Evolutionary conservation across 148 eudicot genomes (phyloP).

Genomic region (Talinum fruticosum): DNA sequence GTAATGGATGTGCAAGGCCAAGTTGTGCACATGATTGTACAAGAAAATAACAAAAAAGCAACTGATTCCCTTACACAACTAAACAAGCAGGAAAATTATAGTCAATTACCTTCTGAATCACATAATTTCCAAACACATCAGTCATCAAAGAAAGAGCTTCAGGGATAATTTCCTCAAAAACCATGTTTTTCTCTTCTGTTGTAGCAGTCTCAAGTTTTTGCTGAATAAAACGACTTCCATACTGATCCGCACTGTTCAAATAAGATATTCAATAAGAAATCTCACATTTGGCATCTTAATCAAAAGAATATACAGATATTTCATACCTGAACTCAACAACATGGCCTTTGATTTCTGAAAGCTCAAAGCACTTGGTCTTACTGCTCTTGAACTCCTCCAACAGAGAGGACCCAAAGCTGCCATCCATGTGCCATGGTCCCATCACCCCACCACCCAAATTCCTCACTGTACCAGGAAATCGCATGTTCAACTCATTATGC

Average conservation of each 20-base stretch:
- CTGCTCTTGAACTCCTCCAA: conserved; percentile 96
- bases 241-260: conserved; percentile 84
- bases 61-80: not conserved
- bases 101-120: conserved; percentile 79
- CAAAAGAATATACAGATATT: not conserved
- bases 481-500: conserved; percentile 66
- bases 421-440: conserved; percentile 85
- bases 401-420: conserved; percentile 62
- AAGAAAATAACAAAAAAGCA: not conserved
- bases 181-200: conserved; percentile 84
- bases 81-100: not conserved
- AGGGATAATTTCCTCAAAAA: conserved; percentile 80
- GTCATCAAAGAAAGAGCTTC: conserved; percentile 92
- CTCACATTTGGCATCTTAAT: not conserved
- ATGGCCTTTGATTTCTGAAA: conserved; percentile 78
- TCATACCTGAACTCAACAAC: conserved; percentile 94
- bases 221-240: conserved; percentile 99
- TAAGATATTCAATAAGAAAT: conserved; percentile 11
- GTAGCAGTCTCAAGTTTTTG: conserved; percentile 98
- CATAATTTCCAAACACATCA: conserved; percentile 98
- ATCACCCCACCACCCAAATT: conserved; percentile 63
- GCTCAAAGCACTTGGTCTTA: conserved; percentile 84
- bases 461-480: conserved; percentile 58
- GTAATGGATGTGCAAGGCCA: not conserved
- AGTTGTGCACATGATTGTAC: not conserved